These are phyloP conservation scores for Trichosporon ovoides DNA, from an alignment of 1,284 basidiomycete genomes.

Conservation along the genomic window DNA sequence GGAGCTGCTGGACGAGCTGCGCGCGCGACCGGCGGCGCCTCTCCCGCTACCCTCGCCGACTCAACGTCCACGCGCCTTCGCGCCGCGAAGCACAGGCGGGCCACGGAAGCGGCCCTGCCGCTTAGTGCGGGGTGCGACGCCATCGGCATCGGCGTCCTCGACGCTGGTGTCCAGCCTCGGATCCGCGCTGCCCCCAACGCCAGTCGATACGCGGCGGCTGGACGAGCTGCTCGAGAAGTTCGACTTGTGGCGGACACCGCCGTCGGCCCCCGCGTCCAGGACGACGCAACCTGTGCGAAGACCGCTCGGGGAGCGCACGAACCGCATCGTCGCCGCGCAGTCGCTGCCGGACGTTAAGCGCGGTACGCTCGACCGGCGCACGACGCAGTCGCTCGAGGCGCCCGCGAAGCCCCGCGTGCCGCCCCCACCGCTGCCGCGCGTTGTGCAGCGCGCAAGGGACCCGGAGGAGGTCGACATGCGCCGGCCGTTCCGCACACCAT, in stretches of 20 bases:
- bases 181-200: background rate
- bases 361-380: no score
- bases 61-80: conserved; percentile 10
- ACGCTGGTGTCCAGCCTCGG: background rate
- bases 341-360: background rate
- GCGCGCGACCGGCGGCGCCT: background rate
- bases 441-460: background rate
- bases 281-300: no score
- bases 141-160: background rate
- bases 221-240: conserved; percentile 2
- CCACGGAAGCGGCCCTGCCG: conserved; percentile 9
- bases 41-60: conserved; percentile 16
- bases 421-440: background rate
- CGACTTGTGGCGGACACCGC: background rate
- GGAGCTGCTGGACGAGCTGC: conserved; percentile 8
- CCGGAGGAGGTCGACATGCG: background rate
- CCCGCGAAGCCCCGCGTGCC: no score
- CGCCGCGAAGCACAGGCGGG: background rate
- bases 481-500: conserved; percentile 3
- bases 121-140: background rate
- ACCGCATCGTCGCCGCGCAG: background rate
- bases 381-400: no score
- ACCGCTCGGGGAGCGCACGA: background rate
- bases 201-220: background rate
- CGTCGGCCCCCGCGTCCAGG: background rate